Evolutionary conservation across 768 basidiomycete species (phyloP).

Genomic region (Lentinula aciculospora): DNA sequence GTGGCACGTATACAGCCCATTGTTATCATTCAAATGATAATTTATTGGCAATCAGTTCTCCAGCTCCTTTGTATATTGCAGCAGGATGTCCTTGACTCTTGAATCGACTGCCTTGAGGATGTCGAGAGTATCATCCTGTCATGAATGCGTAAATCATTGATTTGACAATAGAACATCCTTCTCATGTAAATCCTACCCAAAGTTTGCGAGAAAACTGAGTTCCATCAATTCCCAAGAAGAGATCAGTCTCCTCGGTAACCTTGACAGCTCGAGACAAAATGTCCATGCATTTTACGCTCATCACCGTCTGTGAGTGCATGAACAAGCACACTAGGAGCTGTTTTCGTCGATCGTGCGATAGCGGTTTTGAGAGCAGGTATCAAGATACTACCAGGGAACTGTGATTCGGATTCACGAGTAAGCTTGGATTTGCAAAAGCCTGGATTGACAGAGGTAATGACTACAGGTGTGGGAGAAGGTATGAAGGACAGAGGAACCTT

Average conservation of each 20-base stretch:
- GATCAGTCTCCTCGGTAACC: not conserved
- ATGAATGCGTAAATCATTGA: not conserved
- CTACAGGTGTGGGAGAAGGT: too few species aligned
- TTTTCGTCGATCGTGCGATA: slow-evolving; percentile 25
- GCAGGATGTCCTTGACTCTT: not conserved
- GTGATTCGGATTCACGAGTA: slow-evolving; percentile 13
- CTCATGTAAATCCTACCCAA: not conserved
- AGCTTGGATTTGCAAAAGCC: slow-evolving; percentile 29
- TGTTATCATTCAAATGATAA: too few species aligned
- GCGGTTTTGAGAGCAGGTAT: slow-evolving; percentile 12
- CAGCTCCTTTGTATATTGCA: not conserved
- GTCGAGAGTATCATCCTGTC: not conserved
- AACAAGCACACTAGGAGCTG: slow-evolving; percentile 29
- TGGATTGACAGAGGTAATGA: slow-evolving; percentile 25
- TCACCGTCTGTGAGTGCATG: slow-evolving; percentile 19
- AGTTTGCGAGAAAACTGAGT: not conserved
- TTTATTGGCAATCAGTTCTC: too few species aligned
- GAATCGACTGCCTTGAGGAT: not conserved
- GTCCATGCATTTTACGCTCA: not conserved
- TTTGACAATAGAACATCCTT: not conserved
- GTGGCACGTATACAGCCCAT: too few species aligned
- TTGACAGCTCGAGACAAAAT: not conserved
- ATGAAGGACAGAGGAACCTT: not conserved
- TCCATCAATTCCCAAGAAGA: not conserved
- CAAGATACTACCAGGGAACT: not conserved